Percentiles rank a stretch among this genome's conserved stretches.
Evolutionary conservation across 345 rosid genomes (phyloP).

Genomic region (Salix caprea): DNA sequence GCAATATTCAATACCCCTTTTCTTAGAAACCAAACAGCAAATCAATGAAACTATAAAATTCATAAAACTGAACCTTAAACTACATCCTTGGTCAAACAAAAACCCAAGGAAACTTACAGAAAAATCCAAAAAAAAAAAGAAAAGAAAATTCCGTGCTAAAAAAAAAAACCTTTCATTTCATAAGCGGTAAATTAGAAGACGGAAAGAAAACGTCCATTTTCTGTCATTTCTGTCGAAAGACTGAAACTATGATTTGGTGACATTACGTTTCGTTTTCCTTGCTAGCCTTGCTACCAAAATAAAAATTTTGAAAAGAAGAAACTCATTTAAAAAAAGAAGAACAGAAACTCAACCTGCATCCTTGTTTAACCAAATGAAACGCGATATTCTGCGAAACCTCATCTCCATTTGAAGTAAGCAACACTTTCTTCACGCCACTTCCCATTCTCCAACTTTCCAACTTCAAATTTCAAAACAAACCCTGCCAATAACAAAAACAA

Average conservation of each 20-base stretch:
- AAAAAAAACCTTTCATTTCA: not conserved
- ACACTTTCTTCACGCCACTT: constrained; percentile 53
- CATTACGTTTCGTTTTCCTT: not conserved
- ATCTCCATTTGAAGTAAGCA: constrained; percentile 78
- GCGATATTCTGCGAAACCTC: constrained; percentile 66
- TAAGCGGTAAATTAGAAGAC: too few species aligned
- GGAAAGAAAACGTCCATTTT: not conserved
- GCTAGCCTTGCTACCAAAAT: not conserved
- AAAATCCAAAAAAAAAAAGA: too few species aligned
- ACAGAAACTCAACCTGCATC: constrained; percentile 59
- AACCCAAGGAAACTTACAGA: too few species aligned
- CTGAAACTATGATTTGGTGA: not conserved
- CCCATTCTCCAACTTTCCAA: constrained; percentile 32
- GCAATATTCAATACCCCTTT: too few species aligned
- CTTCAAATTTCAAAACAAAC: not conserved
- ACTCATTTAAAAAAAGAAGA: not conserved
- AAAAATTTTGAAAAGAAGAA: not conserved
- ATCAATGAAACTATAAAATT: too few species aligned
- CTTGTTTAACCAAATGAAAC: constrained; percentile 59
- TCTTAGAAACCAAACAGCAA: too few species aligned
- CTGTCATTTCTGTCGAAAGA: not conserved
- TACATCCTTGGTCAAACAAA: too few species aligned
- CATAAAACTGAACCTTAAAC: too few species aligned
- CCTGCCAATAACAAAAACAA: not conserved
- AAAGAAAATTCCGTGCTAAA: too few species aligned